Percentiles rank a stretch among this genome's conserved stretches.
These are phyloP conservation scores for Coemansia asiatica DNA, from an alignment of 192 early-diverging fungal genomes.

Conservation along the genomic window DNA sequence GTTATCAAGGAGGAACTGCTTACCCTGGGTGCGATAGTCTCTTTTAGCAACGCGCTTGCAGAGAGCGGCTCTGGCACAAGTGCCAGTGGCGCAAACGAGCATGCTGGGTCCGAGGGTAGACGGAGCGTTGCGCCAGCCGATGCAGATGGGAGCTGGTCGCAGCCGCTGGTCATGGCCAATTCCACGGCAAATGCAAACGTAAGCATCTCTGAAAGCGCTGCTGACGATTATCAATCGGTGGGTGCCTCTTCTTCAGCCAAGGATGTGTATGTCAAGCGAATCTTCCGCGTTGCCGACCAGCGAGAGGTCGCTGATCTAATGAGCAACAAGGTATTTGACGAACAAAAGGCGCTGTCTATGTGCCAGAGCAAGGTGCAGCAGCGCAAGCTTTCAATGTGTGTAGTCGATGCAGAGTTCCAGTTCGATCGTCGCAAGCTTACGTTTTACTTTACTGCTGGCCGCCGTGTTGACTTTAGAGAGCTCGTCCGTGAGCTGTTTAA, in stretches of 20 bases:
- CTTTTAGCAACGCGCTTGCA: constrained; percentile 20
- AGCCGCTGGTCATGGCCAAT: not conserved
- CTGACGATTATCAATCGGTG: constrained; percentile 1
- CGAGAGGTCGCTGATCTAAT: constrained; percentile 79
- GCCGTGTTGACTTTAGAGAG: constrained; percentile 94
- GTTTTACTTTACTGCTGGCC: constrained; percentile 92
- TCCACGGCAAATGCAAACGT: not conserved
- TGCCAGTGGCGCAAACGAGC: not conserved
- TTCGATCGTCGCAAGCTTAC: constrained; percentile 97
- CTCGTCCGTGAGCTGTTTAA: constrained; percentile 95
- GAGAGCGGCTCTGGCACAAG: constrained; percentile 3
- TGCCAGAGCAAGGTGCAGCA: constrained; percentile 89
- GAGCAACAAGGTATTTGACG: constrained; percentile 80
- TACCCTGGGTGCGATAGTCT: constrained; percentile 16
- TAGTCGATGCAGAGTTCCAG: constrained; percentile 97
- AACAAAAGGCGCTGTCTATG: constrained; percentile 80
- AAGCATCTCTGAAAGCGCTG: not conserved
- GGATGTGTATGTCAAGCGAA: constrained; percentile 89
- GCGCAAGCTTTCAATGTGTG: constrained; percentile 90
- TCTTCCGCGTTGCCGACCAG: constrained; percentile 78
- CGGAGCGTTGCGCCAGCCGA: constrained; percentile 19
- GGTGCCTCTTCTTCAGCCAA: constrained; percentile 33
- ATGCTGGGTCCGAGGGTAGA: constrained; percentile 11
- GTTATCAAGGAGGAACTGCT: constrained; percentile 38
- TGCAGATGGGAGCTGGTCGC: not conserved